Base-by-base conservation (phyloP, 2,329 filamentous ascomycete genomes). In the Diplodia mutila region DNA sequence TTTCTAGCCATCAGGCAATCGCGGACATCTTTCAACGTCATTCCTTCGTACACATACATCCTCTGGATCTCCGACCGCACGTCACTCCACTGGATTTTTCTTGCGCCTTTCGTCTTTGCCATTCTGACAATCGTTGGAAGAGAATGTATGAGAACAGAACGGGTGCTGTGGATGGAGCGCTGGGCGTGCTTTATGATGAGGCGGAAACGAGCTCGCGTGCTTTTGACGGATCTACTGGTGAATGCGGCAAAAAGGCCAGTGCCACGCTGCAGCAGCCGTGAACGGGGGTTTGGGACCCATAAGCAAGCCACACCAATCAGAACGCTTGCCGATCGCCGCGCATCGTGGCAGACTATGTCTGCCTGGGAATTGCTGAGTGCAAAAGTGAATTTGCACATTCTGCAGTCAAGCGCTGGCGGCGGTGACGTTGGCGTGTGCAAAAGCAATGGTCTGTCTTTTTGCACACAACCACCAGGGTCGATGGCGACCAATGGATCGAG, bases 91-190 rank as follows among this genome's bases (percentile, higher is more conserved):
- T 42, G 12, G 25, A 61, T 48, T 16, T 42, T 32, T 7, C n/a
- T 61, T 16, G 57, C 23, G 2, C 57, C 57, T 14, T 21, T 48
- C 8, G 57, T 61, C 39, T 61, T 61, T n/a, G 46, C 57, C 57
- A 61, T 61, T 42, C 6, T 14, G 8, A 21, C 9, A 14, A 21
- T 1, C 16, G 5, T n/a, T n/a, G 1, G 39, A 48, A 14, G 7
- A 14, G n/a, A 14, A 18, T 3, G 21, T 21, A 18, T 42, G 42
- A 46, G 18, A 46, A 46, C 8, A 46, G 18, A 7, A 9, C 9
- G 18, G 5, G 7, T n/a, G 5, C 42, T 21, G 42, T 46, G 21
- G 11, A 46, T 3, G 18, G 42, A 6, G 39, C 39, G 39, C 6
- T 1, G 18, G 9, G n/a, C 18, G 39, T 46, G 39, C 6, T 46